phyloP scores from a whole-genome alignment of 2,329 filamentous ascomycete genomes.

The Keithomyces neogunnii region DNA sequence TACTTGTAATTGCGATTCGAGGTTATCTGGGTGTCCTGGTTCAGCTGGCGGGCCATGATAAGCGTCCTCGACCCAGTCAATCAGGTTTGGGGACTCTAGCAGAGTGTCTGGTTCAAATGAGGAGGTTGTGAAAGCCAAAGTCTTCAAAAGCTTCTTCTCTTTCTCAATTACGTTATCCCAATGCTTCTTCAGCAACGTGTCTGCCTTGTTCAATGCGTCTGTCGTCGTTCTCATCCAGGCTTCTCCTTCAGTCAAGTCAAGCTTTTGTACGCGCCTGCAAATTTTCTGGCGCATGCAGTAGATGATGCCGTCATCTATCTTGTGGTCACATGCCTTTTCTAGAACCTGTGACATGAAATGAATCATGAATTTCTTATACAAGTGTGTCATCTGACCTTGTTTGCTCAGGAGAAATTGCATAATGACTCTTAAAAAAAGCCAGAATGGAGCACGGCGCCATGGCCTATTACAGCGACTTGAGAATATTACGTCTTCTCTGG shows the following conservation, averaged over 20 bases:
- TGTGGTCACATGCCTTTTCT: slow-evolving; percentile 8
- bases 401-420: slow-evolving; percentile 3
- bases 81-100: neutral
- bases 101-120: neutral
- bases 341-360: slow-evolving; percentile 33
- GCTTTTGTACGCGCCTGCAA: slow-evolving; percentile 31
- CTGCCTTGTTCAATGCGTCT: neutral
- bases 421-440: slow-evolving; percentile 9
- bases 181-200: neutral
- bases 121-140: neutral
- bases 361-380: slow-evolving; percentile 45
- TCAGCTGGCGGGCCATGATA: neutral
- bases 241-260: slow-evolving; percentile 13
- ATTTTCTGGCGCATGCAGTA: slow-evolving; percentile 36
- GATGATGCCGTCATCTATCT: slow-evolving; percentile 19
- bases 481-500: slow-evolving; percentile 35
- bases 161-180: neutral
- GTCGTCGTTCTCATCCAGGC: slow-evolving; percentile 7
- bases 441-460: slow-evolving; percentile 6
- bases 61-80: neutral
- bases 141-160: neutral
- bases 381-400: slow-evolving; percentile 12
- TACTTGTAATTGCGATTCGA: neutral
- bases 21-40: neutral
- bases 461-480: neutral